phyloP scores from a whole-genome alignment of 768 basidiomycete species.

The Fomitopsis pulvina region DNA sequence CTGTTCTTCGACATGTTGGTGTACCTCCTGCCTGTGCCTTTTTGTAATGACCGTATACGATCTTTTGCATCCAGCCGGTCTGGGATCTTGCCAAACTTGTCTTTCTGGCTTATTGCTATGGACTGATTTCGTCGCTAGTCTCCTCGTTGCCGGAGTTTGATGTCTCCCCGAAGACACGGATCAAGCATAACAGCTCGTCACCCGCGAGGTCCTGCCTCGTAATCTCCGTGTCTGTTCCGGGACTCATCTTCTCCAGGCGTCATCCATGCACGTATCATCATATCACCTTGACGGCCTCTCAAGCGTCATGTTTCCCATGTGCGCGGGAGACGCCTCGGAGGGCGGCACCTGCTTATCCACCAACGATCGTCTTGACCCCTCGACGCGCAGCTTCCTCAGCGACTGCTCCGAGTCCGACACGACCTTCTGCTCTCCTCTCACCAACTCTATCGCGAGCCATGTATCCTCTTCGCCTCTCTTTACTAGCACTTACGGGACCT shows the following conservation, averaged over 20 bases:
- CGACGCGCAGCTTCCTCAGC: slow-evolving; percentile 49
- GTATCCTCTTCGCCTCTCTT: not conserved
- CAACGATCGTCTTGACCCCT: slow-evolving; percentile 46
- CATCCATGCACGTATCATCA: not conserved
- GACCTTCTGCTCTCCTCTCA: slow-evolving; percentile 43
- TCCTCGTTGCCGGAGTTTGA: too few species aligned
- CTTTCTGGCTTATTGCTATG: too few species aligned
- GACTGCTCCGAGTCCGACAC: slow-evolving; percentile 58
- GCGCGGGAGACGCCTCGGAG: not conserved
- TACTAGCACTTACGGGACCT: slow-evolving; percentile 23
- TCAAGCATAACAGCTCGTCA: too few species aligned
- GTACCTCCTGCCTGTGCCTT: not conserved
- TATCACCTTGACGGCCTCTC: not conserved
- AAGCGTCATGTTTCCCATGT: not conserved
- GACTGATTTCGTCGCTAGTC: too few species aligned
- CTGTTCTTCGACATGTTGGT: slow-evolving; percentile 6
- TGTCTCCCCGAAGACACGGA: too few species aligned
- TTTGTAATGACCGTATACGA: not conserved
- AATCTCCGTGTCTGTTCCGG: not conserved
- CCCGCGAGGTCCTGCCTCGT: too few species aligned
- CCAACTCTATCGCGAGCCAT: slow-evolving; percentile 25
- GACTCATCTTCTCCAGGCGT: not conserved
- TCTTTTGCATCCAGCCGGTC: not conserved
- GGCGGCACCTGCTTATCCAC: slow-evolving; percentile 29
- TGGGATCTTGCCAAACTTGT: too few species aligned